Evolutionary conservation across 2,329 filamentous ascomycete genomes (phyloP), one percentile per base, ranked within the genome.

Genomic region (Aspergillus sp.): DNA sequence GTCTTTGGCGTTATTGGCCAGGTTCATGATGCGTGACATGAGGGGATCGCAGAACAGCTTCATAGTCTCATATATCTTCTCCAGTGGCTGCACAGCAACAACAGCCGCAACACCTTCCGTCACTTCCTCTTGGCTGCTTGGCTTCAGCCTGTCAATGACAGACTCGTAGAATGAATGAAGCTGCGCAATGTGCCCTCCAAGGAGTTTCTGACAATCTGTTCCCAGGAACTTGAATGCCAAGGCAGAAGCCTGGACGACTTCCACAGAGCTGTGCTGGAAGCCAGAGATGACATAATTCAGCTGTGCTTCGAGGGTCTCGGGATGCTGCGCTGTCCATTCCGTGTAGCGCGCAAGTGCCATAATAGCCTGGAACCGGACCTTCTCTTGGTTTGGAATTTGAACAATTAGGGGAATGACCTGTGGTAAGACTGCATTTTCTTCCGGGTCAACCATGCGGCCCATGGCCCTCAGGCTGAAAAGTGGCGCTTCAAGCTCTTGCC

Each of bases 281-380:
- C 93, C 95, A 4, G 88, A 89, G 64, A 96, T 93, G 68, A 99
- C 96, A 76, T 96, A 99, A 68, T 91, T 92, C 71, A 99, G 90
- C 75, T 99, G 95, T 8, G 90, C 84, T 74, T 96, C 90, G 8
- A 99, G 82, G 46, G 93, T 96, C 58, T 97, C 91, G 0, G 93
- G 91, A 69, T 99, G 95, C 48, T 91, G 87, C 5, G 95, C 87
- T 0, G 96, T 99, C 95, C 95, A 99, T 74, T 98, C 93, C 0
- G 96, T 99, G 72, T 99, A 99, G 61, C 95, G 86, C 39, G 92
- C 95, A 20, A 99, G 84, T 3, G 96, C 93, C 92, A 99, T 97
- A 69, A 98, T 96, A 5, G 93, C 93, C 61, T 96, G 93, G 76
- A 99, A 99, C 7, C 93, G 91, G n/a, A 99, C 84, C 79, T 98